phyloP scores from a whole-genome alignment of 179 eudicot genomes.

The Beta macrorhiza region DNA sequence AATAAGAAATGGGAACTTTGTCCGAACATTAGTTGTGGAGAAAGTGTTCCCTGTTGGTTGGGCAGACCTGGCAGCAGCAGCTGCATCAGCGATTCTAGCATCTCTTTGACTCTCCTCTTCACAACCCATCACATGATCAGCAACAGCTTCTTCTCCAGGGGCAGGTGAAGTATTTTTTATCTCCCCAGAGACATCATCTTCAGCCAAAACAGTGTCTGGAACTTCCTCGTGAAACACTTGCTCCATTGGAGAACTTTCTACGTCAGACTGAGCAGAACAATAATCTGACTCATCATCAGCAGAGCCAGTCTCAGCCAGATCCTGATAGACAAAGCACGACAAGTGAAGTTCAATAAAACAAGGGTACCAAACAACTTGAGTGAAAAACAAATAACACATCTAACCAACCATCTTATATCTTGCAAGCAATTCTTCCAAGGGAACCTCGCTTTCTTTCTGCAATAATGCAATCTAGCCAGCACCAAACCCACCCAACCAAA shows the following conservation, averaged over 20 bases:
- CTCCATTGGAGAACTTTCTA: conserved; percentile 35
- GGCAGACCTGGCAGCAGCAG: conserved; percentile 98
- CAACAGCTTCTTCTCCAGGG: conserved; percentile 40
- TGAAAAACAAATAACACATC: conserved; percentile 11
- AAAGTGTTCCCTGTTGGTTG: conserved; percentile 99
- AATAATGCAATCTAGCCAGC: conserved; percentile 72
- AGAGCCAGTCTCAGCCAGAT: conserved; percentile 35
- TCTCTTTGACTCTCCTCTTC: conserved; percentile 67
- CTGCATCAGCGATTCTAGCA: conserved; percentile 88
- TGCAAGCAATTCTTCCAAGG: conserved; percentile 84
- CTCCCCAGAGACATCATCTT: conserved; percentile 39
- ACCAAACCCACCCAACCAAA: conserved; percentile 16
- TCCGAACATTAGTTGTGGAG: conserved; percentile 87
- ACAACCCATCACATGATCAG: conserved; percentile 29
- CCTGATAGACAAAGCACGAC: conserved; percentile 39
- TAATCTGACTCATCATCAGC: conserved; percentile 46
- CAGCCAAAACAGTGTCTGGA: conserved; percentile 32
- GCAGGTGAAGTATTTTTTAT: conserved; percentile 31
- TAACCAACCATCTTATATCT: conserved; percentile 77
- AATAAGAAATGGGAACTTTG: conserved; percentile 92
- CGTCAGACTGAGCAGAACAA: conserved; percentile 55
- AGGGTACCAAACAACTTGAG: conserved; percentile 12
- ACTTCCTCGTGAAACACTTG: conserved; percentile 36
- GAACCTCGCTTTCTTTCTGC: conserved; percentile 92
- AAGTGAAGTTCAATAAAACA: conserved; percentile 18